A percentile compares a stretch with the other conserved stretches of the same genome.
Conservation (phyloP, 1,139 yeast species). For the Blastobotrys arbuscula region DNA sequence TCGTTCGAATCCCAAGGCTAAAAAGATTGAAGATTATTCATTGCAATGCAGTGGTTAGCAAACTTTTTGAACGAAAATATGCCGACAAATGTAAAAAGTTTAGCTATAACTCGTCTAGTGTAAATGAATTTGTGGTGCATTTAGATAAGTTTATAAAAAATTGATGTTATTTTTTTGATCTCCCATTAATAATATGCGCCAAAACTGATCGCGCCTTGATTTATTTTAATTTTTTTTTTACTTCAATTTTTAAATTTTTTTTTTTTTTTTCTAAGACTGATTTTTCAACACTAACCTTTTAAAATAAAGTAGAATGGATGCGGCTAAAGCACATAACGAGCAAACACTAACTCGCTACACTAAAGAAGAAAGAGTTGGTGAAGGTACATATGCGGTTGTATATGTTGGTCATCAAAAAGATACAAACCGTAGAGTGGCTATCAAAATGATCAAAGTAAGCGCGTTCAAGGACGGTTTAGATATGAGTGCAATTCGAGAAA, state of each 20-base stretch:
- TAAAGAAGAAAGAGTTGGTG: constrained; percentile 83
- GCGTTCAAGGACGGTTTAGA: constrained; percentile 94
- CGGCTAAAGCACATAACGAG: constrained; percentile 20
- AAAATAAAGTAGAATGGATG: constrained; percentile 7
- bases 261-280: neutral
- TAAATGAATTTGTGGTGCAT: neutral
- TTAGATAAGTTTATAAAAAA: neutral
- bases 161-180: neutral
- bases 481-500: constrained; percentile 95
- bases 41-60: neutral
- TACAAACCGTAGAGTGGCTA: constrained; percentile 65
- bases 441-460: constrained; percentile 92
- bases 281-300: neutral
- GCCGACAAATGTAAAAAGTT: neutral
- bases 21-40: neutral
- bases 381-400: constrained; percentile 98
- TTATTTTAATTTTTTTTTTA: too few relatives aligned
- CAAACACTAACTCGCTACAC: constrained; percentile 27
- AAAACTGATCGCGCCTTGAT: too few relatives aligned
- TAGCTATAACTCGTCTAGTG: neutral
- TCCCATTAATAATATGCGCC: too few relatives aligned
- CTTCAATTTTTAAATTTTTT: neutral
- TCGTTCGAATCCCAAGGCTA: neutral
- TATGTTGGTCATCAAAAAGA: constrained; percentile 59
- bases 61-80: neutral